Evolutionary conservation across 2,329 filamentous ascomycete species (phyloP), one percentile per base, ranked within the genome.

Genomic region (Clonostachys chloroleuca): DNA sequence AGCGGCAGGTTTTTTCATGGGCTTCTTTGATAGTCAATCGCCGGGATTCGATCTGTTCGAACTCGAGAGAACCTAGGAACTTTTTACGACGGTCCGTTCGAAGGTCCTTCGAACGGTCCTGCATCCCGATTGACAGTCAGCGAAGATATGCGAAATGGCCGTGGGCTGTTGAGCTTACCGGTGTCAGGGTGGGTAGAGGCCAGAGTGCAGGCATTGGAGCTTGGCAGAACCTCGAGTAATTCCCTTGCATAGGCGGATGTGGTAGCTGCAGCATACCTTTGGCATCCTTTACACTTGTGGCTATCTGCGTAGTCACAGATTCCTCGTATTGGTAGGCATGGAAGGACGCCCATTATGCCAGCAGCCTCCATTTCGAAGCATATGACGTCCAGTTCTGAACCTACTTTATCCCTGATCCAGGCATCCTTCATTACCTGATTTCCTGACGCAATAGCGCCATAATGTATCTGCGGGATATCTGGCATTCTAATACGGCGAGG

Each of bases 301-400:
- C 56, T 60, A 50, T 72, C 67, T 5, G 64, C 58, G 45, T 69
- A 70, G 42, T 67, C 62, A 35, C 60, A 70, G 2, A 70, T 63
- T 1, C 65, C 66, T 6, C 64, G 57, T 16, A 70, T 63, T 0
- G 61, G 54, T 1, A 69, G 41, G 37, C 61, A 68, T 1, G 58
- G 59, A 5, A 64, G 51, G 1, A 46, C 48, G 7, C 53, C 49
- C 44, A 54, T 52, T 1, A 61, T 33, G 1, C 60, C 60, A 1
- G 60, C 59, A 0, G 56, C 55, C 40, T 61, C 59, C 60, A 61
- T 63, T 44, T 62, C 60, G 30, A 62, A 54, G 10, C 56, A 59
- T 1, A 56, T 13, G 0, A 46, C 51, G 1, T 47, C 45, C 1
- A 45, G 37, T 0, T 42, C 13, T 5, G 41, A 34, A 10, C 54